Evolutionary conservation across 768 basidiomycete species (phyloP).

Genomic region (Boletellus ananas): DNA sequence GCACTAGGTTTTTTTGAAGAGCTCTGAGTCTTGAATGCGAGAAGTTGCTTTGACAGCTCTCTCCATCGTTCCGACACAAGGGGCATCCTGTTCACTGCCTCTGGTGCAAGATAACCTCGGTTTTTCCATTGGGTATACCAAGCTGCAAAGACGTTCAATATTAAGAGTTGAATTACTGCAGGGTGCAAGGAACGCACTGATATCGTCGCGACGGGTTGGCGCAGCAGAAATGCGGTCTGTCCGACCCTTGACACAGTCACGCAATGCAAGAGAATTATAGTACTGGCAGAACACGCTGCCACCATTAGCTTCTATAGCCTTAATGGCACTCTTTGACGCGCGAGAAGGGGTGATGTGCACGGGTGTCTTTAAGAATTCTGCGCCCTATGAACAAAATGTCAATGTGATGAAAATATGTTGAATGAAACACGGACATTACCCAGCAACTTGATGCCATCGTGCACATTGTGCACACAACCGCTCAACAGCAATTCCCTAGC

Average conservation of each 20-base stretch:
- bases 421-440: conserved; percentile 57
- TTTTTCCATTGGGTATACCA: conserved; percentile 77
- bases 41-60: conserved; percentile 57
- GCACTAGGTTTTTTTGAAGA: conserved; percentile 26
- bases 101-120: conserved; percentile 68
- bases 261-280: conserved; percentile 82
- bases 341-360: conserved; percentile 81
- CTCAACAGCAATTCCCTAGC: conserved; percentile 80
- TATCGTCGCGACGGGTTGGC: conserved; percentile 83
- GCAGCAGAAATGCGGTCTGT: conserved; percentile 70
- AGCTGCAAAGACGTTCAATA: conserved; percentile 37
- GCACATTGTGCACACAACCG: conserved; percentile 82
- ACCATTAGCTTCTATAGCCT: conserved; percentile 75
- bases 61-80: conserved; percentile 71
- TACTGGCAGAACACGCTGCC: conserved; percentile 88
- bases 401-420: background rate
- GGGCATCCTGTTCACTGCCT: conserved; percentile 56
- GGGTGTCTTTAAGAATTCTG: conserved; percentile 58
- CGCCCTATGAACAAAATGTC: conserved; percentile 44
- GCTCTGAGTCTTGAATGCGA: conserved; percentile 42
- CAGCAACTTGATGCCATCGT: conserved; percentile 89
- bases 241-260: conserved; percentile 70
- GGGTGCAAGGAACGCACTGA: conserved; percentile 48
- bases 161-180: conserved; percentile 6
- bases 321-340: conserved; percentile 82